Evolutionary conservation across 2,329 filamentous ascomycete genomes (phyloP).

Genomic region (Ilyonectria sp.): DNA sequence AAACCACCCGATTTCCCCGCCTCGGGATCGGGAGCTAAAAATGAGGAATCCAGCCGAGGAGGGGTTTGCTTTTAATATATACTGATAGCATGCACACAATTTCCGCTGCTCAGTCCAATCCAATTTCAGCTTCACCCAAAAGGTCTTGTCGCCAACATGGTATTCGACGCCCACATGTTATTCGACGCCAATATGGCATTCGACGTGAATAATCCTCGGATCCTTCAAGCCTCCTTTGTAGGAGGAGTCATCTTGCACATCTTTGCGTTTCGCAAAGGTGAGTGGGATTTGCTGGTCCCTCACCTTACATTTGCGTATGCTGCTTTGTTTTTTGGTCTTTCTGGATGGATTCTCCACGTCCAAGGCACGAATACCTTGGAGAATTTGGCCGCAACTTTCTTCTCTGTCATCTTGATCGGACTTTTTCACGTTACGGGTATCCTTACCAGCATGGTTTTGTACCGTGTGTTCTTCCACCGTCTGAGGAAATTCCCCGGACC

Average conservation of each 20-base stretch:
- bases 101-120: neutral
- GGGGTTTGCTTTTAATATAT: neutral
- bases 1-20: neutral
- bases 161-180: neutral
- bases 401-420: neutral
- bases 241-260: constrained; percentile 35
- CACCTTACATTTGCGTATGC: constrained; percentile 27
- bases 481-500: constrained; percentile 49
- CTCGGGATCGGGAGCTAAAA: neutral
- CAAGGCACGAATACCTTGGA: neutral
- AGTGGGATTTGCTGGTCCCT: constrained; percentile 44
- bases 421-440: constrained; percentile 10
- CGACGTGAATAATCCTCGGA: neutral
- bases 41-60: neutral
- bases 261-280: constrained; percentile 43
- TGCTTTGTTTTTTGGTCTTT: neutral
- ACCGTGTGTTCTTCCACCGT: constrained; percentile 41
- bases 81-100: neutral
- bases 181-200: neutral
- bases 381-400: neutral
- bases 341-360: neutral
- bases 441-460: constrained; percentile 26
- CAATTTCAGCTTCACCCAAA: neutral
- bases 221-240: neutral
- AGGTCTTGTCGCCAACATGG: neutral